Evolutionary conservation across 495 filamentous ascomycete genomes (phyloP).

Genomic region (Xylaria telfairii): DNA sequence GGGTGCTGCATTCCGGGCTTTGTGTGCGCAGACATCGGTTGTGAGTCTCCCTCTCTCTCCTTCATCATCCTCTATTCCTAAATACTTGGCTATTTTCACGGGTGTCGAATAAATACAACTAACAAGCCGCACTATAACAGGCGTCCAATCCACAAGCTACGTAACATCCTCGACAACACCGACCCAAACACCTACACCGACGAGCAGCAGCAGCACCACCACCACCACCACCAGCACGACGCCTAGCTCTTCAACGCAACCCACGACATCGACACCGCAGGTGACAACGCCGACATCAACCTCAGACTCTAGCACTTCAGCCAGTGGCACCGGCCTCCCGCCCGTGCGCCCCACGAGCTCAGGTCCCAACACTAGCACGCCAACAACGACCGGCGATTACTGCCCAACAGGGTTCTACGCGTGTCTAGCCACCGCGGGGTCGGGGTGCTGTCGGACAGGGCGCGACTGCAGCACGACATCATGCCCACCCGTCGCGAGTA

Average conservation of each 20-base stretch:
- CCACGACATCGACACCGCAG: slow-evolving; percentile 51
- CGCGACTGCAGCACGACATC: slow-evolving; percentile 71
- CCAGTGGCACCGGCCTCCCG: slow-evolving; percentile 37
- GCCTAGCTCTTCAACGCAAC: slow-evolving; percentile 36
- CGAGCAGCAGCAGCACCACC: background rate
- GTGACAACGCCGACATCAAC: slow-evolving; percentile 38
- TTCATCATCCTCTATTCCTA: background rate
- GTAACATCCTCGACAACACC: slow-evolving; percentile 55
- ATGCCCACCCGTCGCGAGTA: slow-evolving; percentile 60
- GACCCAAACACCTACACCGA: slow-evolving; percentile 36
- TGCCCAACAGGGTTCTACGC: slow-evolving; percentile 66
- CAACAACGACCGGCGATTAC: slow-evolving; percentile 39
- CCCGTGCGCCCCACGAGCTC: slow-evolving; percentile 50
- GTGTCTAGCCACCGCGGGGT: slow-evolving; percentile 56
- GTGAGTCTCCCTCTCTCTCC: slow-evolving; percentile 55
- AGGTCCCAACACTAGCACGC: slow-evolving; percentile 25
- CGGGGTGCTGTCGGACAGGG: slow-evolving; percentile 74
- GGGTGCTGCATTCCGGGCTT: slow-evolving; percentile 89
- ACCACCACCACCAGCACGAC: slow-evolving; percentile 1
- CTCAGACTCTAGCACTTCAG: slow-evolving; percentile 39
- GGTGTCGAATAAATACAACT: background rate
- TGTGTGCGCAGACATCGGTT: slow-evolving; percentile 79
- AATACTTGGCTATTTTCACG: background rate
- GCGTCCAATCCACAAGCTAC: slow-evolving; percentile 48
- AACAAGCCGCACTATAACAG: slow-evolving; percentile 26